Evolutionary conservation across 1,284 basidiomycete species (phyloP).

Genomic region (Meira nashicola): DNA sequence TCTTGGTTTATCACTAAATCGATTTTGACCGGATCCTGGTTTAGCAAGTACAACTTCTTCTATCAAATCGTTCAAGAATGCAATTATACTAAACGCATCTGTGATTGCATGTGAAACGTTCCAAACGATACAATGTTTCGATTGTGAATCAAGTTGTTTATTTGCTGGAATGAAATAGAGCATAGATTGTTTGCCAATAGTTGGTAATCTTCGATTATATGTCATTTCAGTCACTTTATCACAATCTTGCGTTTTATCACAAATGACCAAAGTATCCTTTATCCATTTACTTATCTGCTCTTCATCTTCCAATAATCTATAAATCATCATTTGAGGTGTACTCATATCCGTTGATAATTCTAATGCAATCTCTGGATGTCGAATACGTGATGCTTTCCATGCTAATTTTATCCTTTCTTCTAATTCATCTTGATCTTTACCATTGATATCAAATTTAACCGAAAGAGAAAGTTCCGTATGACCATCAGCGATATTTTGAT

Average conservation of each 20-base stretch:
- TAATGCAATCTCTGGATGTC: background rate
- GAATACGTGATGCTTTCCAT: background rate
- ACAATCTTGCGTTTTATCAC: background rate
- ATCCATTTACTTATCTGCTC: background rate
- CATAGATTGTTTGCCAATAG: background rate
- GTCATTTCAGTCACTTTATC: background rate
- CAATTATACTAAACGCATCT: slow-evolving; percentile 22
- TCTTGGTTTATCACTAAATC: background rate
- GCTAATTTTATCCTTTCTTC: background rate
- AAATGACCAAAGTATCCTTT: background rate
- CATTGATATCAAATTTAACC: slow-evolving; percentile 10
- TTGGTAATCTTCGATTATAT: background rate
- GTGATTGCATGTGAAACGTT: slow-evolving; percentile 28
- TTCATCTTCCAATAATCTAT: background rate
- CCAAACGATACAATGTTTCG: slow-evolving; percentile 16
- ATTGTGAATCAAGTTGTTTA: background rate
- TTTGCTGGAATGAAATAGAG: background rate
- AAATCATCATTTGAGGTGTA: background rate
- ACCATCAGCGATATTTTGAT: slow-evolving; percentile 25
- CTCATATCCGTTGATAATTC: background rate
- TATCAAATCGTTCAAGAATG: slow-evolving; percentile 18
- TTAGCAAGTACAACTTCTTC: background rate
- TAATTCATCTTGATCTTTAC: background rate
- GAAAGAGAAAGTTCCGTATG: slow-evolving; percentile 27
- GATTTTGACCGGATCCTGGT: background rate